Percentiles rank a stretch among this genome's conserved stretches.
These are phyloP conservation scores for Beta lomatogona DNA, from an alignment of 179 eudicot genomes.

Conservation along the genomic window DNA sequence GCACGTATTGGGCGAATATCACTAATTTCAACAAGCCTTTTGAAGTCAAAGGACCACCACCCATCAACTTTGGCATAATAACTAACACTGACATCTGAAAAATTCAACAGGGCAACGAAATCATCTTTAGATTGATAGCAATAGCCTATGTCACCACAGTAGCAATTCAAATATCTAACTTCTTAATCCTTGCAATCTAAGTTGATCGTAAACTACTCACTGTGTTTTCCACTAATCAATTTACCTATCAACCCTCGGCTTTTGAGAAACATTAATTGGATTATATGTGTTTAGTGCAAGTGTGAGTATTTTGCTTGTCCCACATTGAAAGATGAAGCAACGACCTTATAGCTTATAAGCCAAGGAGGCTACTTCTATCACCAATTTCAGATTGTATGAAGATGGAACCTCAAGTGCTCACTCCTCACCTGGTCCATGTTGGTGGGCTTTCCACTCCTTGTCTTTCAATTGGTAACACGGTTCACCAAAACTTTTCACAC, in stretches of 20 bases:
- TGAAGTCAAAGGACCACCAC: constrained; percentile 28
- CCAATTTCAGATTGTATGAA: no score
- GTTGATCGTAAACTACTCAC: neutral
- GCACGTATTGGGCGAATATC: constrained; percentile 53
- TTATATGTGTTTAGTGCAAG: no score
- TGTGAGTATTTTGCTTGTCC: no score
- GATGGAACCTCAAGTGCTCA: no score
- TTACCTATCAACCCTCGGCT: neutral
- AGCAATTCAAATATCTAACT: neutral
- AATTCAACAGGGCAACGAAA: constrained; percentile 2
- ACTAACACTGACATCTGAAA: constrained; percentile 45
- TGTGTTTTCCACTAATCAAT: neutral
- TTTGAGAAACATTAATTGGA: neutral
- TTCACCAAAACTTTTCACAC: no score
- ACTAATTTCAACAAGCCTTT: constrained; percentile 48
- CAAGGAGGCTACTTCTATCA: no score
- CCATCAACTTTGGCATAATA: constrained; percentile 27
- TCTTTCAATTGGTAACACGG: no score
- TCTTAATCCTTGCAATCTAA: neutral
- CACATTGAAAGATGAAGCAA: no score
- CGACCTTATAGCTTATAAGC: no score
- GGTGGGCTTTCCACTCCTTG: no score
- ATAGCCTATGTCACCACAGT: neutral
- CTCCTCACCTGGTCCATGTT: no score
- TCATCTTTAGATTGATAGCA: constrained; percentile 5